Evolutionary conservation across 306 rosid species (phyloP), one percentile per base, ranked within the genome.

Genomic region (Rosa chinensis): DNA sequence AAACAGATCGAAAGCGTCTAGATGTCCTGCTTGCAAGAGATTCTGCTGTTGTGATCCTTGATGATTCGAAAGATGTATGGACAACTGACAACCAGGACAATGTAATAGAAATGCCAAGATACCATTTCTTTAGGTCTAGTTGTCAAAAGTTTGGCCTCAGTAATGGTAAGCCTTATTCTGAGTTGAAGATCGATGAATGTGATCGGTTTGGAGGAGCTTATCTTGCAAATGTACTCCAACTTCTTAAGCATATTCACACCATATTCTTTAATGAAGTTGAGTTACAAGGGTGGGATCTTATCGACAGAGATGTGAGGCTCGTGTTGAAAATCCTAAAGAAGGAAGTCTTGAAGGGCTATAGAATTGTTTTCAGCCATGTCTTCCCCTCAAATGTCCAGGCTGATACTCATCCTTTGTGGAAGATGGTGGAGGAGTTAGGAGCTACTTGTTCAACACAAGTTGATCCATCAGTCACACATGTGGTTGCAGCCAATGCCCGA

Each of bases 61-160:
- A 92, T 67, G 97, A 94, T 89, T 89, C 97, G 11, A 97, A 94
- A 89, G 77, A 87, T 61, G 97, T 92, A 81, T 94, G 97, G 97
- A 77, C 84, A 79, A 89, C 85, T 87, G 93, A 94, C 82, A 92
- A 85, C 56, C 56, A 50, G 75, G 87, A 89, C 5, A 94, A 94
- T 78, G 81, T 94, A 68, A 85, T 92, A 76, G 66, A 89, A 83
- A 92, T 94, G 93, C 97, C 91, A 77, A 91, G 95, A 84, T 94
- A 92, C 77, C 97, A 92, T 87, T 94, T 88, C 80, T 94, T 94
- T 52, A 81, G 88, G 44, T 92, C 98, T 23, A 94, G 98, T 80
- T 87, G 92, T 70, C 89, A 78, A 14, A 94, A 92, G 66, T 94
- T 87, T 81, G 94, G 94, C 53, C 87, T 87, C 78, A 77, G 76